Conservation (phyloP, 2,329 filamentous ascomycete genomes). For the Fusarium mundagurra region DNA sequence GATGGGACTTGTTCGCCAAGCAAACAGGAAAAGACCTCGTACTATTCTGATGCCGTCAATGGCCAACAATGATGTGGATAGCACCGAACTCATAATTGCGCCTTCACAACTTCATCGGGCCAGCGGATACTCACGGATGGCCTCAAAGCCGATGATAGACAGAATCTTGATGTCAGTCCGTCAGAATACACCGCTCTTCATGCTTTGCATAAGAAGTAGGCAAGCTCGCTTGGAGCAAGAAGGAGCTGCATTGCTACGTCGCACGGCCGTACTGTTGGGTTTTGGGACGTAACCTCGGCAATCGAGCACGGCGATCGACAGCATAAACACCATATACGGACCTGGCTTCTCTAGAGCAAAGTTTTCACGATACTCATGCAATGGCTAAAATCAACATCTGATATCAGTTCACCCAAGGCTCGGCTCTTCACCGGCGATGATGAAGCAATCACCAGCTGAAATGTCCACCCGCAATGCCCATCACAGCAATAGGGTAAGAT, state of each 20-base stretch:
- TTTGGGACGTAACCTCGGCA: neutral
- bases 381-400: neutral
- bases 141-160: neutral
- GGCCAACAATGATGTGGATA: neutral
- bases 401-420: neutral
- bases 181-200: neutral
- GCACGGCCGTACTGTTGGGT: neutral
- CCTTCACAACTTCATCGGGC: neutral
- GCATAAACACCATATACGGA: neutral
- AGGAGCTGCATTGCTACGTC: neutral
- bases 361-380: neutral
- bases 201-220: neutral
- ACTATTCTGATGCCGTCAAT: neutral
- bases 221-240: neutral
- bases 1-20: conserved; percentile 16
- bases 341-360: no score
- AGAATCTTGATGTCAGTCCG: neutral
- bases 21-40: conserved; percentile 9
- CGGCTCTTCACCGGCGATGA: conserved; percentile 5
- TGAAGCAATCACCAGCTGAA: neutral
- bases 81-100: neutral
- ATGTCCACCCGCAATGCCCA: no score
- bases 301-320: neutral
- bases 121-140: neutral
- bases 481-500: no score